Percentiles rank a stretch among this genome's conserved stretches.
Evolutionary conservation across 2,329 filamentous ascomycete species (phyloP).

Genomic region (Claviceps capensis): DNA sequence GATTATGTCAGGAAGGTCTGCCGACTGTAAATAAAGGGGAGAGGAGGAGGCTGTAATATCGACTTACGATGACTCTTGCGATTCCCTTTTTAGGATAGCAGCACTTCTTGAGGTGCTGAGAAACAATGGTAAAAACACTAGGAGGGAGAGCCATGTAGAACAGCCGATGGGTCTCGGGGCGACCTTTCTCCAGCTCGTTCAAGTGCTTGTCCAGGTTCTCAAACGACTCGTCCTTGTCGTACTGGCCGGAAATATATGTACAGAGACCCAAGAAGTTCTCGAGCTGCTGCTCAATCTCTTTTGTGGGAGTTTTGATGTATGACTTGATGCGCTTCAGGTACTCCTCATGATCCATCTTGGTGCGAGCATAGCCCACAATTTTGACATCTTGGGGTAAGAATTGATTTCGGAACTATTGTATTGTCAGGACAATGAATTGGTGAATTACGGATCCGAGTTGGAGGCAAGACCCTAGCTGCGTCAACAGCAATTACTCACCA

Average conservation of each 20-base stretch:
- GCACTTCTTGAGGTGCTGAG: constrained; percentile 91
- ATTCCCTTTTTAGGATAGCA: constrained; percentile 89
- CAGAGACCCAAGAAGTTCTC: constrained; percentile 79
- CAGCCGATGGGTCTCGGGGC: constrained; percentile 74
- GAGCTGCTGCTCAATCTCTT: constrained; percentile 91
- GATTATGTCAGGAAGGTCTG: background rate
- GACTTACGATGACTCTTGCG: constrained; percentile 73
- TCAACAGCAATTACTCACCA: constrained; percentile 46
- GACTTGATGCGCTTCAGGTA: constrained; percentile 90
- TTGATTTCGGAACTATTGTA: constrained; percentile 83
- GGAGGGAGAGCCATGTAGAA: constrained; percentile 99
- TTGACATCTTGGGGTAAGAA: constrained; percentile 94
- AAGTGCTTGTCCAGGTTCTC: constrained; percentile 73
- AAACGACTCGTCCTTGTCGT: constrained; percentile 95
- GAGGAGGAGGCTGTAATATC: background rate
- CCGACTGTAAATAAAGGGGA: too few species aligned
- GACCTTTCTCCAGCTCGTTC: constrained; percentile 68
- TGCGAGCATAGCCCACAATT: constrained; percentile 97
- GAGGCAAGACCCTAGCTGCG: background rate
- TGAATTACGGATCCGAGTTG: background rate
- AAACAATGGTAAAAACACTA: constrained; percentile 95
- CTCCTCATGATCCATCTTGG: constrained; percentile 97
- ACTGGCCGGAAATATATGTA: constrained; percentile 92
- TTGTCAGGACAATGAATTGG: background rate
- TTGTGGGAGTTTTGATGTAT: constrained; percentile 97